Base-by-base conservation (phyloP, 345 rosid genomes). In the Acer campestre region DNA sequence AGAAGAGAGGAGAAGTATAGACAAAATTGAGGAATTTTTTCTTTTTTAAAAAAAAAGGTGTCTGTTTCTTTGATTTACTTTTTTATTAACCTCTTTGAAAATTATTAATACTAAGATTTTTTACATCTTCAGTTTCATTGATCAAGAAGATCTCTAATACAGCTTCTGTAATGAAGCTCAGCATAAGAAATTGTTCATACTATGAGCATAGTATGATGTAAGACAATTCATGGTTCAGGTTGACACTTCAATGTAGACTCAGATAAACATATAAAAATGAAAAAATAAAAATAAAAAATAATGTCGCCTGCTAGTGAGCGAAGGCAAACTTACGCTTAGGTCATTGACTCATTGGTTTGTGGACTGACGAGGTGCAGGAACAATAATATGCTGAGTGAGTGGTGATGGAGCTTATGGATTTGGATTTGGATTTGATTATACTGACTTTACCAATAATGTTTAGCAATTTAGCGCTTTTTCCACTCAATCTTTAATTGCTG, bases 21-120 rank as follows among this genome's bases (percentile, higher is more conserved):
- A 58, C 29, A 59, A 72, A 72, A 72, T 59, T 38, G 66, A 20
- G 51, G 35, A 29, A 29, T 25, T 51, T 69, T 51, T 51, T n/a
- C n/a, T 49, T 51, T 40, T 40, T 25, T 1, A 25, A 25, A 25
- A 25, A 25, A 25, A 42, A 42, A 42, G 3, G 10, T 2, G 46
- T 42, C 46, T 42, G 46, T 42, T 42, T 42, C 46, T 42, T 42
- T 42, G 1, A 42, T 58, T 17, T 20, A 7, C 20, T 18, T n/a
- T n/a, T 58, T 56, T n/a, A 2, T 7, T 1, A 58, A n/a, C 2
- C 22, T 2, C 8, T 6, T n/a, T 58, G 20, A 17, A 58, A 58
- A 58, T 58, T 58, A 58, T 58, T 58, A 58, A 58, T 58, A 58
- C 17, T 20, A n/a, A 58, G 25, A n/a, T 17, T 58, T 58, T 58